Percentiles rank a stretch among this genome's conserved stretches.
phyloP scores from a whole-genome alignment of 2,329 filamentous ascomycete species.

The Epichloe baconii region DNA sequence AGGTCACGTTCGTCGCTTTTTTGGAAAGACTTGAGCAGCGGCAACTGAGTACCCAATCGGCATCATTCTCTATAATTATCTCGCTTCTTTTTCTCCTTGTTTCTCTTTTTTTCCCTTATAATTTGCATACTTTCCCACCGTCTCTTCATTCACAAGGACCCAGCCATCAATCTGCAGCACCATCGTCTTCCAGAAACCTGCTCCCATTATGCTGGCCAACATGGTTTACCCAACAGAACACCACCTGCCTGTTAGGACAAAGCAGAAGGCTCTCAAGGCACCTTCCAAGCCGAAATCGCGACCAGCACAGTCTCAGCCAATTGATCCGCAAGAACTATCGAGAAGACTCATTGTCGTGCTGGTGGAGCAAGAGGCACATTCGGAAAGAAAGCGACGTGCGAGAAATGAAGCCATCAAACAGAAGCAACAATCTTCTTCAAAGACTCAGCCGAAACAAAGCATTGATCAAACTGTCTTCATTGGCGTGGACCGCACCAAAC shows the following conservation, averaged over 20 bases:
- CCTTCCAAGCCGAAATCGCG: constrained; percentile 6
- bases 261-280: neutral
- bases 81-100: neutral
- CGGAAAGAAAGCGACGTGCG: constrained; percentile 21
- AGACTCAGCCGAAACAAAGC: neutral
- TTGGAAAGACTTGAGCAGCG: neutral
- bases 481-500: constrained; percentile 1
- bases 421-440: neutral
- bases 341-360: constrained; percentile 38
- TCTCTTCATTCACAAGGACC: neutral
- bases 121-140: neutral
- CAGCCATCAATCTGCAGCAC: neutral
- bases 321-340: constrained; percentile 43
- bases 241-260: constrained; percentile 1
- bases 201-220: constrained; percentile 5
- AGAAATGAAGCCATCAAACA: constrained; percentile 13
- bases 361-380: constrained; percentile 32
- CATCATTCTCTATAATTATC: neutral
- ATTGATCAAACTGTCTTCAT: neutral
- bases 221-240: constrained; percentile 5
- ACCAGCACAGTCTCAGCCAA: constrained; percentile 16
- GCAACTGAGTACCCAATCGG: neutral
- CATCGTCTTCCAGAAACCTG: neutral
- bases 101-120: neutral
- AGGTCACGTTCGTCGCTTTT: neutral